These are phyloP conservation scores for Alternaria atra DNA, from an alignment of 2,329 filamentous ascomycete species.

Conservation along the genomic window DNA sequence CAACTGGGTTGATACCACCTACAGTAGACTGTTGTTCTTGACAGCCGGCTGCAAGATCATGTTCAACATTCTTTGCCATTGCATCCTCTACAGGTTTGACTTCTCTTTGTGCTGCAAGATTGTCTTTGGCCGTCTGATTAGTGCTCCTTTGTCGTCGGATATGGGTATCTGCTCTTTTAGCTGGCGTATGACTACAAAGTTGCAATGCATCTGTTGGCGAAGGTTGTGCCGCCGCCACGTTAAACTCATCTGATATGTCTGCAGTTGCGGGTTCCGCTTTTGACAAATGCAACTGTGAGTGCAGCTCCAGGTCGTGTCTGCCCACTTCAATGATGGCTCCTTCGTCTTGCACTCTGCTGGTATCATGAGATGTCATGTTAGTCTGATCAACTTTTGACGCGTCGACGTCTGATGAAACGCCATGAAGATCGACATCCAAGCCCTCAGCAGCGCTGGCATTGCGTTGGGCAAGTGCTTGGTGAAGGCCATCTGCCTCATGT, in stretches of 20 bases:
- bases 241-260: neutral
- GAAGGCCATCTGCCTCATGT: constrained; percentile 22
- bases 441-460: constrained; percentile 18
- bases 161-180: neutral
- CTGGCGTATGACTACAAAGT: neutral
- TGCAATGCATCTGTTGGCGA: neutral
- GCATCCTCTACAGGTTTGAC: neutral
- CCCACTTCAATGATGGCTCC: neutral
- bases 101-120: neutral
- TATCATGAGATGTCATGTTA: constrained; percentile 17
- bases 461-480: constrained; percentile 23
- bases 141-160: neutral
- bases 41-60: neutral
- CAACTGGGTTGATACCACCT: neutral
- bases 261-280: neutral
- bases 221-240: neutral
- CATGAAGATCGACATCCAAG: constrained; percentile 23
- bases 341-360: neutral
- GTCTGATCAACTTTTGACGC: constrained; percentile 12
- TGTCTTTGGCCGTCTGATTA: neutral
- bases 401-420: constrained; percentile 20
- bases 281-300: neutral
- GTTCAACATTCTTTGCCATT: neutral
- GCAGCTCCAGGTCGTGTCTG: neutral
- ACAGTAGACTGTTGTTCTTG: neutral